Evolutionary conservation across 768 basidiomycete genomes (phyloP).

Genomic region (Mrakia blollopis): DNA sequence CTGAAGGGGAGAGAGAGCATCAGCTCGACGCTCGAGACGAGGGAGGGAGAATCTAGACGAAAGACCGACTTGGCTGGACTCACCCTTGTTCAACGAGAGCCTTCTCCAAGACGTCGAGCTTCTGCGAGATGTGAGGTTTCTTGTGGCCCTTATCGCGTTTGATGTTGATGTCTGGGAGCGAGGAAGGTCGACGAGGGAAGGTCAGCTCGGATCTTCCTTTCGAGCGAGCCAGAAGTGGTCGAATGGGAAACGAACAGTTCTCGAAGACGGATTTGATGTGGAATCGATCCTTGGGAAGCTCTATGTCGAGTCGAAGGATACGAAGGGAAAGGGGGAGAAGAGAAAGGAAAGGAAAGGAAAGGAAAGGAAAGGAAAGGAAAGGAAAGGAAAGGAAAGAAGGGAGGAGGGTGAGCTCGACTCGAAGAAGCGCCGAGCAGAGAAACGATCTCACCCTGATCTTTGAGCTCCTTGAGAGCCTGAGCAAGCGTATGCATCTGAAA

Average conservation of each 20-base stretch:
- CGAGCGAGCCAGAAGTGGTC: not conserved
- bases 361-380: not conserved
- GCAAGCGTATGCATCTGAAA: not conserved
- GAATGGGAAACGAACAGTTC: not conserved
- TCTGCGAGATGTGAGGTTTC: constrained; percentile 4
- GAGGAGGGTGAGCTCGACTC: not conserved
- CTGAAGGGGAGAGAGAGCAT: not conserved
- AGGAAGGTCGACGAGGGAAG: not conserved
- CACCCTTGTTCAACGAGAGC: constrained; percentile 1
- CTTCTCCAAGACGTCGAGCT: not conserved
- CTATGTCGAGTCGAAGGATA: not conserved
- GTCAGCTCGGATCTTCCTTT: not conserved
- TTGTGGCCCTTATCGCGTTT: not conserved
- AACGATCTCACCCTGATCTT: not conserved
- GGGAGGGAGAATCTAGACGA: not conserved
- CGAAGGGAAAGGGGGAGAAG: not conserved
- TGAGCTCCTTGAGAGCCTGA: not conserved
- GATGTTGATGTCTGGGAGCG: not conserved
- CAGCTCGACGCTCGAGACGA: not conserved
- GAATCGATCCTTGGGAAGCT: not conserved
- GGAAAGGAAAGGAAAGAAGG: too few species aligned
- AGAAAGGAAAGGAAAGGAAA: not conserved
- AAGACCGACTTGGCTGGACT: not conserved
- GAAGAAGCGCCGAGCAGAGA: not conserved
- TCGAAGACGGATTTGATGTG: constrained; percentile 1